These are phyloP conservation scores for Plenodomus lindquistii DNA, from an alignment of 2,329 filamentous ascomycete genomes.

Conservation along the genomic window DNA sequence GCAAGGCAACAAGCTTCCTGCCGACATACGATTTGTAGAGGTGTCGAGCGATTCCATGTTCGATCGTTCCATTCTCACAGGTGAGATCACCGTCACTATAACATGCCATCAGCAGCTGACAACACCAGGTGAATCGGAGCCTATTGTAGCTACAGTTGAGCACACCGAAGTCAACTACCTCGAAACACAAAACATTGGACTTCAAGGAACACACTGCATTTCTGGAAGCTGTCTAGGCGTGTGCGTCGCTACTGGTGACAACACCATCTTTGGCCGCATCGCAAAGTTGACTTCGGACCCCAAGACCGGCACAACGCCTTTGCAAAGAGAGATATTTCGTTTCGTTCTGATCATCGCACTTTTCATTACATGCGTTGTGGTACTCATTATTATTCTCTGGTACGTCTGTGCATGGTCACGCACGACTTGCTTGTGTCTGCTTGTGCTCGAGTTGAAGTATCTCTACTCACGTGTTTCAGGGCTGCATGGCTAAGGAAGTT, in stretches of 20 bases:
- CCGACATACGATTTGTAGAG: conserved; percentile 71
- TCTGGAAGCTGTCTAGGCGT: conserved; percentile 68
- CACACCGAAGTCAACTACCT: conserved; percentile 71
- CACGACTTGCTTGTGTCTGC: conserved; percentile 2
- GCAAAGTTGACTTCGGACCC: conserved; percentile 72
- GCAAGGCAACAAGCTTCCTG: conserved; percentile 73
- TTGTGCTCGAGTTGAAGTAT: background rate
- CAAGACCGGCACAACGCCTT: conserved; percentile 67
- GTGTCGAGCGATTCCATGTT: conserved; percentile 71
- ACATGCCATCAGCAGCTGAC: conserved; percentile 8
- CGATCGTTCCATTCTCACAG: conserved; percentile 73
- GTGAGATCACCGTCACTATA: conserved; percentile 37
- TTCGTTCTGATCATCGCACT: conserved; percentile 72
- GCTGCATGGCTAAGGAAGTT: conserved; percentile 68
- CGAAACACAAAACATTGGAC: conserved; percentile 74
- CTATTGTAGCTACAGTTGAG: conserved; percentile 66
- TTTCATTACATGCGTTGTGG: conserved; percentile 68
- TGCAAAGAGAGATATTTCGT: conserved; percentile 73
- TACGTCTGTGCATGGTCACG: conserved; percentile 31
- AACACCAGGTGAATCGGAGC: conserved; percentile 64
- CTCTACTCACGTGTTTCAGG: conserved; percentile 48
- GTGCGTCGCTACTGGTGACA: conserved; percentile 72
- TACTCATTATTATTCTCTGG: conserved; percentile 69
- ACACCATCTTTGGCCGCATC: conserved; percentile 75
- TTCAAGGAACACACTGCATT: conserved; percentile 79